Base-by-base conservation (phyloP, 495 filamentous ascomycete genomes). In the Poronia punctata region DNA sequence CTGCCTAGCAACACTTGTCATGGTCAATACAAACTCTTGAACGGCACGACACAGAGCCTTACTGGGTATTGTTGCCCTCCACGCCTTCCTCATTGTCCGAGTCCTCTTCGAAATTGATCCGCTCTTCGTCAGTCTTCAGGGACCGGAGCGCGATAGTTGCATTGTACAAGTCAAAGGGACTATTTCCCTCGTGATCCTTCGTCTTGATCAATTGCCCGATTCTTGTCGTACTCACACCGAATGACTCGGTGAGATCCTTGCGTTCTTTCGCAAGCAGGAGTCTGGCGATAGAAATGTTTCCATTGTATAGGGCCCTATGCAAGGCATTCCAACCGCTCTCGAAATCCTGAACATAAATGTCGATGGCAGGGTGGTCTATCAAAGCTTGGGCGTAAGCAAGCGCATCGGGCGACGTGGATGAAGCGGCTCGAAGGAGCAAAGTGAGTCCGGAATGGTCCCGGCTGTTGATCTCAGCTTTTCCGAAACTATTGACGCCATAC, bases 291-390 rank as follows among this genome's bases (percentile, higher is more conserved):
- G 86, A 81, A 35, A 88, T 80, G 56, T 96, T 97, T 14, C 93
- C 93, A 50, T 84, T 81, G 53, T 97, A 98, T 34, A 98, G 68
- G 7, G 93, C 87, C 50, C 92, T 78, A 52, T 98, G 92, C 30
- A 98, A 67, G 14, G 88, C 80, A 36, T 93, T 97, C 92, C 92
- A 98, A 15, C 90, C 93, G 60, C 82, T 96, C 59, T 98, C 92
- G 27, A 72, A 67, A 59, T 98, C 92, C 46, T 93, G 87, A 11
- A 70, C 61, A 49, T 93, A 86, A 9, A 97, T 72, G 64, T 98
- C 92, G 42, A 84, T 75, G n/a, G 80, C 68, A 5, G 92, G 85
- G 44, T 88, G 80, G 14, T 84, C 78, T 7, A 96, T 67, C 15
- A 97, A 63, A 9, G 87, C 83, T 39, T 72, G 62, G 11, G 88